Percentiles rank a stretch among this genome's conserved stretches.
Conservation (phyloP, 192 early-diverging fungal genomes). For the Gaertneriomyces sp. region DNA sequence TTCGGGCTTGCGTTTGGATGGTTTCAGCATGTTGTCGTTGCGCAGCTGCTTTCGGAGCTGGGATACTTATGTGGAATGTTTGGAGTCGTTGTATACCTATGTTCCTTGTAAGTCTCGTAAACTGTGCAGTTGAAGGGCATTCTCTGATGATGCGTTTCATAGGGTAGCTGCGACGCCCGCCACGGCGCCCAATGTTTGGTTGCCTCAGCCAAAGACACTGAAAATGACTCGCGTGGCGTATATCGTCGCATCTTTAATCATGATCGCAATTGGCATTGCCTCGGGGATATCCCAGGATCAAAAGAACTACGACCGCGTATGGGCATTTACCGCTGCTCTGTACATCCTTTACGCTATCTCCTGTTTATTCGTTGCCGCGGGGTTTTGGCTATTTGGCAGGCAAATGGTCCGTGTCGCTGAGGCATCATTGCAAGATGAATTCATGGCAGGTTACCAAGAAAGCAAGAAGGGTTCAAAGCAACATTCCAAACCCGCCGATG, state of each 20-base stretch:
- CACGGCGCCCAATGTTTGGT: neutral
- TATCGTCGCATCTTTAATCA: neutral
- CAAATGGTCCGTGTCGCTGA: constrained; percentile 5
- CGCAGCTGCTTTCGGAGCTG: constrained; percentile 1
- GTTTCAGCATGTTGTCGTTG: neutral
- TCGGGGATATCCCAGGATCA: neutral
- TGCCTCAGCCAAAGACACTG: neutral
- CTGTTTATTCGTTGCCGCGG: neutral
- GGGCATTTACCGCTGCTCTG: neutral
- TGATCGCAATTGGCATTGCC: neutral
- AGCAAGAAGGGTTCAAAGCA: too few species aligned
- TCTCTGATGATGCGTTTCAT: neutral
- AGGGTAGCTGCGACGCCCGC: neutral
- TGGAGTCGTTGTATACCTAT: constrained; percentile 1
- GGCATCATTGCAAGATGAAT: neutral
- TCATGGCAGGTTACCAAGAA: too few species aligned
- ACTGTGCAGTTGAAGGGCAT: neutral
- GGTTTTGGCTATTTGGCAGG: neutral
- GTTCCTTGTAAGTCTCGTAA: constrained; percentile 12
- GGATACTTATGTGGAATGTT: constrained; percentile 6
- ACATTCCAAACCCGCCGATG: too few species aligned
- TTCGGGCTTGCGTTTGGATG: neutral
- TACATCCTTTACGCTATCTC: constrained; percentile 2
- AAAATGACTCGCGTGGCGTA: neutral
- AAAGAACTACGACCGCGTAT: neutral